Evolutionary conservation across 2,329 filamentous ascomycete species (phyloP), one percentile per base, ranked within the genome.

Genomic region (Hypoxylon sp.): DNA sequence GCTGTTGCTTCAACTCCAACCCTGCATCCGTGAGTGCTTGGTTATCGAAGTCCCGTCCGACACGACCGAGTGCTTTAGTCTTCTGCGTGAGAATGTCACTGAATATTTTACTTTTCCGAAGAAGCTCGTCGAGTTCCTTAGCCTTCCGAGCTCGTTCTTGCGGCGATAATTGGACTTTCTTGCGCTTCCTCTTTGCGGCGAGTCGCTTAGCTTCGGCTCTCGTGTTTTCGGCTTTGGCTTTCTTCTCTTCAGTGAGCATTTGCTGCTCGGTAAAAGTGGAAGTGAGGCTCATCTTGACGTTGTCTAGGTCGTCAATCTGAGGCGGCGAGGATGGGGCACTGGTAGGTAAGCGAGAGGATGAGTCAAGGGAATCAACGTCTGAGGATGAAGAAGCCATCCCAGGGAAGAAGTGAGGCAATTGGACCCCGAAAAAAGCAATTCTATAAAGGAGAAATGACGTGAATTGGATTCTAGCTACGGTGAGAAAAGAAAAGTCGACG

Each of bases 1-100:
- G 96, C 76, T 99, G 96, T 68, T 91, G 86, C 0, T 94, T 95
- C 78, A 97, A 93, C 62, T 90, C 86, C 14, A 98, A 80, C 59
- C 94, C 86, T 60, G 90, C 88, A 67, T 89, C 87, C 5, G 87
- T 87, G 0, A 90, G 78, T 0, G 85, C 81, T 72, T 89, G 85
- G 11, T 88, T 88, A 63, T 89, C 86, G 1, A 90, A 81, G 7
- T 84, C 83, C 2, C 85, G 87, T 2, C 89, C 89, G 0, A 90
- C 87, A 1, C 88, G 84, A 1, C 89, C 89, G 0, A 91, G 80
- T 0, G 86, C 87, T 53, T 89, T 83, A 0, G 89, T 90, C 77
- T 90, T 90, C 60, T 87, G 85, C 0, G 87, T 90, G 1, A 91
- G 75, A 9, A 90, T 89, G 38, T 89, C 86, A 21, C 85, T 87